These are phyloP conservation scores for Pelargonium exstipulatum DNA, from an alignment of 441 rosid genomes.

Conservation along the genomic window DNA sequence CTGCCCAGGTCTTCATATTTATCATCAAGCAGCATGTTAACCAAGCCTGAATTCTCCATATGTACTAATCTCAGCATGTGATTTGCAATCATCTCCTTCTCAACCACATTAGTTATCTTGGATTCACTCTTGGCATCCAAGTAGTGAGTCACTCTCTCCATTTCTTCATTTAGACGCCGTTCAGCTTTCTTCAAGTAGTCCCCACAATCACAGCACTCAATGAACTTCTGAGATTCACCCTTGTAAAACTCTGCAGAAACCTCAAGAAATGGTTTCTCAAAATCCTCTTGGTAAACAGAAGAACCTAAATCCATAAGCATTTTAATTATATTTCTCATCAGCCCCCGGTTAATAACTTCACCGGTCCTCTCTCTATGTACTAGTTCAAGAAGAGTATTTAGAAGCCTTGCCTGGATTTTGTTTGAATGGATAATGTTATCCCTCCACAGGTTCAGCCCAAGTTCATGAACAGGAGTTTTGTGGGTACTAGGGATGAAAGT, in stretches of 20 bases:
- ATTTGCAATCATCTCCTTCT: slow-evolving; percentile 90
- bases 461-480: slow-evolving; percentile 81
- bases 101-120: slow-evolving; percentile 88
- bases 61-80: slow-evolving; percentile 93
- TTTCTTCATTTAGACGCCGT: slow-evolving; percentile 80
- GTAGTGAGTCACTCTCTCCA: slow-evolving; percentile 83
- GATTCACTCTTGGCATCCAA: slow-evolving; percentile 79
- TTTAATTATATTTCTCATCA: slow-evolving; percentile 77
- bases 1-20: slow-evolving; percentile 80
- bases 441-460: slow-evolving; percentile 89
- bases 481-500: slow-evolving; percentile 68
- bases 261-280: slow-evolving; percentile 87
- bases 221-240: slow-evolving; percentile 83
- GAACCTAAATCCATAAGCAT: slow-evolving; percentile 92
- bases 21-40: slow-evolving; percentile 87
- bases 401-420: slow-evolving; percentile 68
- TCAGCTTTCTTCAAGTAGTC: slow-evolving; percentile 87
- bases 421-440: slow-evolving; percentile 64
- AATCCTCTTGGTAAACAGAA: slow-evolving; percentile 82
- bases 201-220: slow-evolving; percentile 87
- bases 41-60: slow-evolving; percentile 94
- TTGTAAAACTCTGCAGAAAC: slow-evolving; percentile 83
- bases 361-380: slow-evolving; percentile 76
- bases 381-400: slow-evolving; percentile 75
- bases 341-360: slow-evolving; percentile 80